Evolutionary conservation across 495 filamentous ascomycete genomes (phyloP), one percentile per base, ranked within the genome.

Genomic region (Glutinoglossum americanum): DNA sequence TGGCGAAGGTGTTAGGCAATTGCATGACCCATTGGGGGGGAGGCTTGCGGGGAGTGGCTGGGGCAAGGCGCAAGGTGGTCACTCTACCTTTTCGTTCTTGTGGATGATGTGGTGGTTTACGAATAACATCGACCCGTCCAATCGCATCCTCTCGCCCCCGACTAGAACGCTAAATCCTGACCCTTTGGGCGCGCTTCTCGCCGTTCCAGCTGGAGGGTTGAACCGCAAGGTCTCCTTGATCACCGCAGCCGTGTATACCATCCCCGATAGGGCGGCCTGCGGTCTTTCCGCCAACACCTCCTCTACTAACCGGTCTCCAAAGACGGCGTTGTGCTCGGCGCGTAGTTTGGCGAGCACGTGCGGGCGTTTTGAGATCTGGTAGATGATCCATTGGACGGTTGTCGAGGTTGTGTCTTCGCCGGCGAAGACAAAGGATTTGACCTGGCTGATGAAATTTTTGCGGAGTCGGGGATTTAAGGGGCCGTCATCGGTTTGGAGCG

Each of bases 181-280:
- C 1, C 49, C 49, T 17, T 11, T 13, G 25, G 23, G 11, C 3
- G 59, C 64, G 10, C 13, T 51, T 2, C 59, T 61, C 19, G 56
- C 61, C 10, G 58, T 53, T 1, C 62, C 68, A 0, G 65, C 59
- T 0, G 23, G 49, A 1, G 70, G 64, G 33, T 58, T 66, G 55
- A 75, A 11, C n/a, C 75, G 65, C 28, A 78, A 60, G 0, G 65
- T 68, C 62, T 78, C 75, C 58, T 70, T 69, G 33, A 77, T 69
- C 19, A 72, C 67, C 9, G 66, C 72, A 0, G 66, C 56, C 3
- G 71, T 74, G 55, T 74, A 76, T 1, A 67, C 57, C 62, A 71
- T 56, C 37, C 60, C 57, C 57, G 70, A 70, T 5, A 70, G 57
- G 4, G 70, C 49, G 30, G 66, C 49, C 25, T 28, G 54, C 5